A percentile compares a stretch with the other conserved stretches of the same genome.
phyloP scores from a whole-genome alignment of 2,329 filamentous ascomycete species.

The Aureobasidium subglaciale region DNA sequence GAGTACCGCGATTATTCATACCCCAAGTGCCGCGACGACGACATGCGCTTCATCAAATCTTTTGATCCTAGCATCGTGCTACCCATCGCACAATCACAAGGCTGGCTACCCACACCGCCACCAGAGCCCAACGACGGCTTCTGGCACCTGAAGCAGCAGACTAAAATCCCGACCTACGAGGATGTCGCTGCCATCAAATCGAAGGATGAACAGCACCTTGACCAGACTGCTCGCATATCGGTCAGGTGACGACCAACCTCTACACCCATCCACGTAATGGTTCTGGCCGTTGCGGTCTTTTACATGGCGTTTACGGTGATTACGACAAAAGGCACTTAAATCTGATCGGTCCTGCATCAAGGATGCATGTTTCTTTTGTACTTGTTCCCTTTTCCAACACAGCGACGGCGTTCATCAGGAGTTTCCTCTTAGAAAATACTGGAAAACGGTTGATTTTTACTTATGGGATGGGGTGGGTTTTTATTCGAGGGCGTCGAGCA shows the following conservation, averaged over 20 bases:
- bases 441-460: background rate
- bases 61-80: constrained; percentile 11
- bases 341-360: too few species aligned
- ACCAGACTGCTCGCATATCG: background rate
- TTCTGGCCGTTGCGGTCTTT: background rate
- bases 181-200: constrained; percentile 5
- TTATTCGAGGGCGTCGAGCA: constrained; percentile 9
- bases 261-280: background rate
- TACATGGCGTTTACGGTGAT: constrained; percentile 1
- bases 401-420: constrained; percentile 1
- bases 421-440: background rate
- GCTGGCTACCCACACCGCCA: constrained; percentile 15
- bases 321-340: background rate
- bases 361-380: background rate
- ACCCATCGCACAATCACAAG: constrained; percentile 13
- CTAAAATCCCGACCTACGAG: background rate
- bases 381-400: background rate
- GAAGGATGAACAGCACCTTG: background rate
- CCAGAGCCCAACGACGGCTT: constrained; percentile 10
- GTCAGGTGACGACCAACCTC: constrained; percentile 11
- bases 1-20: constrained; percentile 64
- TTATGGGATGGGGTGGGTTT: background rate
- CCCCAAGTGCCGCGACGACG: constrained; percentile 43
- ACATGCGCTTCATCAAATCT: constrained; percentile 37
- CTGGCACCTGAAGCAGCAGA: background rate